These are phyloP conservation scores for Verticillium dahliae DNA, from an alignment of 2,329 filamentous ascomycete genomes.

Conservation along the genomic window DNA sequence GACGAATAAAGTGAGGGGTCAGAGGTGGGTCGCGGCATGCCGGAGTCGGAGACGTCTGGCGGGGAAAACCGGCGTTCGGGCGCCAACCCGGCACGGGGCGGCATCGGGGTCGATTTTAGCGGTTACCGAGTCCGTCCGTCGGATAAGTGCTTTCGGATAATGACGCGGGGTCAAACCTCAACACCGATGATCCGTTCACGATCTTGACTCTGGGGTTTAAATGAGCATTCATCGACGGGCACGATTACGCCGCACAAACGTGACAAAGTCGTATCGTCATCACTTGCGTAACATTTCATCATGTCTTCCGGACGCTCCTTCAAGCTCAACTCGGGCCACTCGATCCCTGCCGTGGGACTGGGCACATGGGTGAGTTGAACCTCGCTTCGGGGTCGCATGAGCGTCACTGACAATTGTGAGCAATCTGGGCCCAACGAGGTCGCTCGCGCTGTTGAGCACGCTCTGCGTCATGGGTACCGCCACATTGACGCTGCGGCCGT, in stretches of 20 bases:
- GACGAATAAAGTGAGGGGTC: neutral
- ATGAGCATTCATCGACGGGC: neutral
- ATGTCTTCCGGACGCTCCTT: conserved; percentile 18
- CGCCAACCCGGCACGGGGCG: neutral
- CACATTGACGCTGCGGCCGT: conserved; percentile 56
- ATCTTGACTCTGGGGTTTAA: neutral
- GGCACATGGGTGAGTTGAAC: conserved; percentile 22
- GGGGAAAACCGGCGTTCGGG: neutral
- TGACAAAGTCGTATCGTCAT: neutral
- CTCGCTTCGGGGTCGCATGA: neutral
- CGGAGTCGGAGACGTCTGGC: neutral
- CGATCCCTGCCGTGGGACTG: conserved; percentile 23
- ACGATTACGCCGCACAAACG: conserved; percentile 6
- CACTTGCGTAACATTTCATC: neutral
- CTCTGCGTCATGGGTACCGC: conserved; percentile 49
- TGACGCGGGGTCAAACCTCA: conserved; percentile 1
- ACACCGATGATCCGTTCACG: neutral
- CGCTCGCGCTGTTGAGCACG: conserved; percentile 47
- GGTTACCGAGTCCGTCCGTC: neutral
- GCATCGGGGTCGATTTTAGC: neutral
- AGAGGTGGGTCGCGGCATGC: neutral
- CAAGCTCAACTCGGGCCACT: conserved; percentile 23
- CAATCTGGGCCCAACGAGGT: conserved; percentile 43
- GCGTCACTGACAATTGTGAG: neutral
- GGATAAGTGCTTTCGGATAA: neutral